phyloP scores from a whole-genome alignment of 1,284 basidiomycete genomes.

The Fereydounia khargensis region DNA sequence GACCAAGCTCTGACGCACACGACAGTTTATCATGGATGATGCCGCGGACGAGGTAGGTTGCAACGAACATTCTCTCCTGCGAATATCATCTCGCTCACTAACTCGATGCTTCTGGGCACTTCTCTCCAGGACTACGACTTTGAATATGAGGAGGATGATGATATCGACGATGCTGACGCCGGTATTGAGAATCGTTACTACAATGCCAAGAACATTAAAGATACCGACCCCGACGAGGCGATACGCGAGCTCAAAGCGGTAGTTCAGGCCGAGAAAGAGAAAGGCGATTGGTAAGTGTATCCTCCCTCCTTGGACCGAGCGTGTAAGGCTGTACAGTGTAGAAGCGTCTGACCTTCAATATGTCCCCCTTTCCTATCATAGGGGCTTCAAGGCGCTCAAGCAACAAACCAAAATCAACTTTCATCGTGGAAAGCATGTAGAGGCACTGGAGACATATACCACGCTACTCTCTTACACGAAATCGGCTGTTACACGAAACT shows the following conservation, averaged over 20 bases:
- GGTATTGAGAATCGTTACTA: constrained; percentile 99
- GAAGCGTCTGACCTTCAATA: no score
- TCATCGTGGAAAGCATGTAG: constrained; percentile 71
- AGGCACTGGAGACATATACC: constrained; percentile 82
- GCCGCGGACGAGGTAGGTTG: constrained; percentile 50
- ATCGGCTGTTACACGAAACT: constrained; percentile 49
- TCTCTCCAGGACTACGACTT: constrained; percentile 82
- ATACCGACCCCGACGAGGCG: constrained; percentile 83
- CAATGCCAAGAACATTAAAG: constrained; percentile 91
- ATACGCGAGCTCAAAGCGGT: constrained; percentile 82
- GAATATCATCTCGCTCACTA: no score
- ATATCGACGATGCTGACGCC: constrained; percentile 67
- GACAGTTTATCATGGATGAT: constrained; percentile 55
- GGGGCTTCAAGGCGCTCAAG: constrained; percentile 98
- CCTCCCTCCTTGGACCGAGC: no score
- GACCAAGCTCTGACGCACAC: no score
- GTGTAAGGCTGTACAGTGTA: no score
- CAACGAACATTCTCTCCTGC: no score
- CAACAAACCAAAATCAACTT: constrained; percentile 95
- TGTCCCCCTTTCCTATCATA: no score
- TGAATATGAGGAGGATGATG: constrained; percentile 78
- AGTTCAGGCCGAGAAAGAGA: constrained; percentile 81
- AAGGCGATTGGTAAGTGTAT: constrained; percentile 80
- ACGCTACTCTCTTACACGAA: constrained; percentile 80
- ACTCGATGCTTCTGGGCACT: no score